phyloP scores from a whole-genome alignment of 768 basidiomycete genomes.

The Xanthoconium stramineum region DNA sequence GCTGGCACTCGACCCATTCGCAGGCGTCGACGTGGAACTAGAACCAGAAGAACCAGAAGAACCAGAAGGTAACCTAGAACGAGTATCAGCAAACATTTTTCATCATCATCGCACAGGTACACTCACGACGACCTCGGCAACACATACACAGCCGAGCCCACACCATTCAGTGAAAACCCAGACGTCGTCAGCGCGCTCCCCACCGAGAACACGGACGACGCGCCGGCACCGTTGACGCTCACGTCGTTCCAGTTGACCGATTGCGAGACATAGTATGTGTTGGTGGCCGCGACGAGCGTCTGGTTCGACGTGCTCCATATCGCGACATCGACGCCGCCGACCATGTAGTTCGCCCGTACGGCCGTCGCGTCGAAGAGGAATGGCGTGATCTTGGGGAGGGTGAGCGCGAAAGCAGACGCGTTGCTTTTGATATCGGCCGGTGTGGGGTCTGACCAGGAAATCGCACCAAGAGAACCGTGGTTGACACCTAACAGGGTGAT shows the following conservation, averaged over 20 bases:
- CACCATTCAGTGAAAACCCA: conserved; percentile 14
- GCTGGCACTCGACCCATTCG: not conserved
- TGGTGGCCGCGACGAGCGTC: conserved; percentile 50
- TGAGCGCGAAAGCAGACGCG: conserved; percentile 45
- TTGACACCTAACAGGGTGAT: conserved; percentile 65
- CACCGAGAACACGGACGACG: conserved; percentile 7
- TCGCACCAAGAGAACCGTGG: conserved; percentile 58
- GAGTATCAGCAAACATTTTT: not conserved
- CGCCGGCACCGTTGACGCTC: conserved; percentile 4
- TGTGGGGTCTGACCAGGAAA: conserved; percentile 53
- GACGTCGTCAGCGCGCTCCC: conserved; percentile 12
- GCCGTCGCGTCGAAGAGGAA: conserved; percentile 45
- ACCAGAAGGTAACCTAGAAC: too few species aligned
- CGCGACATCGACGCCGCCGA: conserved; percentile 46
- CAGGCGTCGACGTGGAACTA: not conserved
- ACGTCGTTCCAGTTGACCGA: conserved; percentile 34
- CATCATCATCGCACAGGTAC: not conserved
- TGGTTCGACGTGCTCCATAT: conserved; percentile 44
- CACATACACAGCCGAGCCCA: conserved; percentile 22
- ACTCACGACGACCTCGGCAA: conserved; percentile 16
- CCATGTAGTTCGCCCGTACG: conserved; percentile 39
- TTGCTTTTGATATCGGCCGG: conserved; percentile 50
- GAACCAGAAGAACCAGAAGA: too few species aligned
- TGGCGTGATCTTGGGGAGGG: conserved; percentile 43
- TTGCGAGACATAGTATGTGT: conserved; percentile 42